Base-by-base conservation (phyloP, 208 protist genomes). In the Crithidia brevicula region DNA sequence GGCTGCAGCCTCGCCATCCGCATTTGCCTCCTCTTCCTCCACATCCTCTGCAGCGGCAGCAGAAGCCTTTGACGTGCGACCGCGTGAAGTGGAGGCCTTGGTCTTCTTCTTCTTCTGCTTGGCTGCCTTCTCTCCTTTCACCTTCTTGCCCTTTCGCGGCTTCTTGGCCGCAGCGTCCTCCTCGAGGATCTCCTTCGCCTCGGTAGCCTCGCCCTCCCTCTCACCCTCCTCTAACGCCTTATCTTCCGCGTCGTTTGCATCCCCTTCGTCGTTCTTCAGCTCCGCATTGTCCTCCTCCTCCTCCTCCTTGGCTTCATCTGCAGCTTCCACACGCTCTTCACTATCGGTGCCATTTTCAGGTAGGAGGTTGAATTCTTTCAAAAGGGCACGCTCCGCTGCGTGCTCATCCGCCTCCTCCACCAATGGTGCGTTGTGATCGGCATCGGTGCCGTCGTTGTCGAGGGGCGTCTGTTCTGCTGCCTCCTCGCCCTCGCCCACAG, bases 161-260 rank as follows among this genome's bases (percentile, higher is more conserved):
- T 33, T 49, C 51, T 69, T 76, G 68, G 64, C 49, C 20, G 60
- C 1, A 16, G 23, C 38, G 13, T 27, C 50, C 34, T 62, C 28
- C 40, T 40, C 27, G 31, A 42, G 30, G 6, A 38, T 33, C 50
- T 51, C 27, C 43, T 22, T 36, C 20, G 18, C 42, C 30, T 59
- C n/a, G n/a, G n/a, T n/a, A n/a, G n/a, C n/a, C n/a, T n/a, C n/a
- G n/a, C n/a, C 60, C 60, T 51, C 69, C 30, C 15, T 45, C 31
- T 40, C 56, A 16, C 1, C 51, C 31, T 30, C 58, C 25, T 40
- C 31, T 18, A 49, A 20, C 27, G 20, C 45, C 3, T 31, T 40
- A 13, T 67, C 30, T 18, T 25, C 25, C 6, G 36, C 45, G 7
- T 23, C 65, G 28, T 51, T 22, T n/a, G 36, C 1, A 16, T 40